These are phyloP conservation scores for Zoysia pacifica DNA, from an alignment of 176 grass and related monocot species.

Conservation along the genomic window DNA sequence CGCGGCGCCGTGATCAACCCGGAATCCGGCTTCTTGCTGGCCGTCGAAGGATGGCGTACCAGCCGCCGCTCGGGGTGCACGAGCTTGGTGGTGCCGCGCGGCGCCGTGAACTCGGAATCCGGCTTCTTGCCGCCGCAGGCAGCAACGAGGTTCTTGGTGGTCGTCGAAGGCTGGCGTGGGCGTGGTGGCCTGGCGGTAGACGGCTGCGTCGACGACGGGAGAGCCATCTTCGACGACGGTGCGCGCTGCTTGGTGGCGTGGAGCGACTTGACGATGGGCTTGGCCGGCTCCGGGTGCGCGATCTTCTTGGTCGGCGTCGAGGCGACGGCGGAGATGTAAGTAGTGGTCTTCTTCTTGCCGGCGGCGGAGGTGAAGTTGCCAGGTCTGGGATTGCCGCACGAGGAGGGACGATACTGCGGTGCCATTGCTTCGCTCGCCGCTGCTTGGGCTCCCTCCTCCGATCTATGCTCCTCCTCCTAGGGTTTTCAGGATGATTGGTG, in stretches of 20 bases:
- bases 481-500: conserved; percentile 16
- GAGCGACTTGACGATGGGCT: conserved; percentile 17
- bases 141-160: neutral
- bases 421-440: conserved; percentile 16
- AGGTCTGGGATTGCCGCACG: neutral
- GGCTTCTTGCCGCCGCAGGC: neutral
- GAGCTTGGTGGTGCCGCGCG: conserved; percentile 4
- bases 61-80: conserved; percentile 44
- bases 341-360: conserved; percentile 9
- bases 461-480: neutral
- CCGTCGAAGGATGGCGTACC: no score
- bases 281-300: conserved; percentile 8
- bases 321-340: neutral
- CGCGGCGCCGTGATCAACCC: conserved; percentile 21
- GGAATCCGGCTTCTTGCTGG: no score
- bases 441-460: no score
- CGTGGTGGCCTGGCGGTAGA: neutral
- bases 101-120: neutral
- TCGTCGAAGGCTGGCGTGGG: neutral
- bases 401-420: conserved; percentile 18
- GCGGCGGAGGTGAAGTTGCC: neutral
- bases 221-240: neutral
- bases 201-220: neutral
- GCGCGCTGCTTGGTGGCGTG: neutral
- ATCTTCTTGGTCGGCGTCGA: conserved; percentile 20